Evolutionary conservation across 495 filamentous ascomycete genomes (phyloP).

Genomic region (Paragyromitra xinjiangensis): DNA sequence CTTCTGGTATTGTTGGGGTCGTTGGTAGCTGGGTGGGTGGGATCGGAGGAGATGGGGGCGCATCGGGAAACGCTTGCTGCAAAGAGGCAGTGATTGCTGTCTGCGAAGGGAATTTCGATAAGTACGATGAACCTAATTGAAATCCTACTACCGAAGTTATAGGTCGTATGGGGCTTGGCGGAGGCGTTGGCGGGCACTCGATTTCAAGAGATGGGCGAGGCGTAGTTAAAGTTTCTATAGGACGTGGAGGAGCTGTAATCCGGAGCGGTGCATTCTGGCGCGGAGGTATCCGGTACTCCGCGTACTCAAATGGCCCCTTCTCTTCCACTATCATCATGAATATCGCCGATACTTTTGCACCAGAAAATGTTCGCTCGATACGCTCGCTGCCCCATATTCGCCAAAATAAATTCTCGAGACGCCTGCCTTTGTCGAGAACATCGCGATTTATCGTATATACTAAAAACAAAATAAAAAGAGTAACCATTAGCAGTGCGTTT

Average conservation of each 20-base stretch:
- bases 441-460: slow-evolving; percentile 57
- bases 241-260: slow-evolving; percentile 39
- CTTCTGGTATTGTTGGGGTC: slow-evolving; percentile 38
- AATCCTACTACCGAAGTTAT: slow-evolving; percentile 40
- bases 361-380: slow-evolving; percentile 50
- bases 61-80: slow-evolving; percentile 51
- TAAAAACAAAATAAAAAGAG: slow-evolving; percentile 34
- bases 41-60: slow-evolving; percentile 52
- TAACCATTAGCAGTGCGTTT: slow-evolving; percentile 52
- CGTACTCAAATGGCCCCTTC: slow-evolving; percentile 47
- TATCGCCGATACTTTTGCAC: slow-evolving; percentile 51
- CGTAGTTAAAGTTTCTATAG: slow-evolving; percentile 35
- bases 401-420: slow-evolving; percentile 58
- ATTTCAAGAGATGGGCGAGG: slow-evolving; percentile 50
- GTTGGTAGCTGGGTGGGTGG: slow-evolving; percentile 3
- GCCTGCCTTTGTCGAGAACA: slow-evolving; percentile 55
- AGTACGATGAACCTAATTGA: slow-evolving; percentile 45
- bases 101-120: slow-evolving; percentile 53
- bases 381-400: slow-evolving; percentile 57
- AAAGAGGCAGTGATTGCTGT: slow-evolving; percentile 53
- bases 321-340: slow-evolving; percentile 56
- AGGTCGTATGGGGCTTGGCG: slow-evolving; percentile 55
- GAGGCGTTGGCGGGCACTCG: slow-evolving; percentile 56
- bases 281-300: slow-evolving; percentile 42
- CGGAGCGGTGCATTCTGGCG: slow-evolving; percentile 35